A percentile compares a stretch with the other conserved stretches of the same genome.
These are phyloP conservation scores for Helicocarpus griseus DNA, from an alignment of 2,329 filamentous ascomycete genomes.

Conservation along the genomic window DNA sequence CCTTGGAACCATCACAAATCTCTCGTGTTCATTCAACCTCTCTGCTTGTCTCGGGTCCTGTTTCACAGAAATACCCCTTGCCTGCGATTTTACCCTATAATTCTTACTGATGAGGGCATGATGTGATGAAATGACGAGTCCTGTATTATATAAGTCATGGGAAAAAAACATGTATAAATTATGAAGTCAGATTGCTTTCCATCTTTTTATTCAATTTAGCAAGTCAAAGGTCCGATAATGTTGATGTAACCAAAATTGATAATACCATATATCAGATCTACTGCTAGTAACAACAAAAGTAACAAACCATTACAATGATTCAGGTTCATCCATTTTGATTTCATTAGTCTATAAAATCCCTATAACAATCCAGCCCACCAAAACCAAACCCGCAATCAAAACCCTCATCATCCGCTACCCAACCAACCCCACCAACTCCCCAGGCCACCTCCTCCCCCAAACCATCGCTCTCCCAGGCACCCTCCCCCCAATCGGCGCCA, in stretches of 20 bases:
- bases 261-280: too few relatives aligned
- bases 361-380: background rate
- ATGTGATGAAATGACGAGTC: background rate
- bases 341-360: too few relatives aligned
- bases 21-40: background rate
- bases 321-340: too few relatives aligned
- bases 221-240: too few relatives aligned
- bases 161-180: background rate
- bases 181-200: background rate
- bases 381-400: background rate
- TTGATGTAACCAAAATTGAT: too few relatives aligned
- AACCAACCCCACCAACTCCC: conserved; percentile 68
- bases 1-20: background rate
- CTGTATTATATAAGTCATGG: background rate
- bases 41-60: background rate
- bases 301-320: too few relatives aligned
- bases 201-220: too few relatives aligned
- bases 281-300: too few relatives aligned
- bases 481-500: conserved; percentile 74
- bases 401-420: conserved; percentile 29
- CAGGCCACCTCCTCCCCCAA: conserved; percentile 71
- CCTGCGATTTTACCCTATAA: too few relatives aligned
- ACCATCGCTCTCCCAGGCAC: conserved; percentile 72
- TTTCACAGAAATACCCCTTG: too few relatives aligned
- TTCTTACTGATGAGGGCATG: too few relatives aligned